Evolutionary conservation across 2,329 filamentous ascomycete species (phyloP).

Genomic region (Colletotrichum sp.): DNA sequence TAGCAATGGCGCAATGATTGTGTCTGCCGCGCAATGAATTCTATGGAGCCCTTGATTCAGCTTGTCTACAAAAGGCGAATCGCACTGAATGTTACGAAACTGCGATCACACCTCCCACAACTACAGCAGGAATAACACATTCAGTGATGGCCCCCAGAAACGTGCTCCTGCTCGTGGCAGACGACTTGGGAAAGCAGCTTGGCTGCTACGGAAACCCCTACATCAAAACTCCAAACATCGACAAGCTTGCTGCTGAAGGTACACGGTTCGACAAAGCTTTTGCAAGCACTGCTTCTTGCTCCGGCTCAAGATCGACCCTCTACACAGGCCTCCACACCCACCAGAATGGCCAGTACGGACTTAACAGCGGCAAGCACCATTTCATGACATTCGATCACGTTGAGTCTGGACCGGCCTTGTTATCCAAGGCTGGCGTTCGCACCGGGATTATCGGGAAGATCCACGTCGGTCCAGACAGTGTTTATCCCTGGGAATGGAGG

Average conservation of each 20-base stretch:
- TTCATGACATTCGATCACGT: constrained; percentile 48
- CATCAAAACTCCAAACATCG: constrained; percentile 44
- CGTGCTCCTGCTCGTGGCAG: constrained; percentile 44
- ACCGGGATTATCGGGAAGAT: not conserved
- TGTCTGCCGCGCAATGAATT: not conserved
- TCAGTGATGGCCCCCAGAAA: constrained; percentile 29
- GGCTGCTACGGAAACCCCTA: constrained; percentile 37
- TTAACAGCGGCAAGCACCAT: constrained; percentile 39
- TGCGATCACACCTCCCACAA: not conserved
- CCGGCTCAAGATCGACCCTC: constrained; percentile 49
- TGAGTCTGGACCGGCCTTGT: constrained; percentile 25
- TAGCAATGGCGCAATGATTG: not conserved
- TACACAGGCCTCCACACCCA: constrained; percentile 56
- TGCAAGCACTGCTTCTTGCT: constrained; percentile 53
- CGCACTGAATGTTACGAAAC: not conserved
- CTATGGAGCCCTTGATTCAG: not conserved
- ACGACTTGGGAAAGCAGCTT: constrained; percentile 45
- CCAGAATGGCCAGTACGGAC: constrained; percentile 53
- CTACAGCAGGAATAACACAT: not conserved
- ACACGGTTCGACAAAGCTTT: constrained; percentile 44
- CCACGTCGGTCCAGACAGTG: not conserved
- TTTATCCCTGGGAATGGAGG: not conserved
- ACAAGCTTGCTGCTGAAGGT: constrained; percentile 41
- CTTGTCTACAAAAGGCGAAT: not conserved
- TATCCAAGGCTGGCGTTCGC: not conserved